Evolutionary conservation across 106 monocot genomes (phyloP), one percentile per base, ranked within the genome.

Genomic region (Posidonia australis): DNA sequence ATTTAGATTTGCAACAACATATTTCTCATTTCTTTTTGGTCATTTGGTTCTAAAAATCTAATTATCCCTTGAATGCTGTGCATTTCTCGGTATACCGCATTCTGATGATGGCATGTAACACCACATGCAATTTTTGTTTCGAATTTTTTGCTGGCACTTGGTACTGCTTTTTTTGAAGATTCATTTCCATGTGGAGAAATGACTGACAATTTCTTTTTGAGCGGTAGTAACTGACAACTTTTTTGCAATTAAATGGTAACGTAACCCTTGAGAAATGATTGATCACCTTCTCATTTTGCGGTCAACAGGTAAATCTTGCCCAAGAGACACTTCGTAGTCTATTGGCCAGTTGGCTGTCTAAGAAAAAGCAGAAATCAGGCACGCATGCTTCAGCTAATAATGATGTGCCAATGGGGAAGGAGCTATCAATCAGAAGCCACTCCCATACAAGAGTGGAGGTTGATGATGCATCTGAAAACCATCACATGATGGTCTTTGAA

Each of bases 241-340:
- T n/a, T n/a, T n/a, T n/a, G 19, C 9, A 49, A 19, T 17, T 21
- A 10, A 21, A 21, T 53, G 53, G 19, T 53, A 9, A 23, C 19
- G 4, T 12, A 19, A 53, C 0, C 20, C 19, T 53, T 53, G 9
- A n/a, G 3, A 10, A 20, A 53, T 57, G 16, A 58, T 28, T 29
- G 58, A 28, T 58, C 17, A 27, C 26, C 28, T 28, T 55, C 24
- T 58, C 16, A 58, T 26, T 26, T 26, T 49, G 5, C n/a, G 9
- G 16, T 58, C 54, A 22, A 47, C 90, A 98, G 96, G 81, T 98
- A 45, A 98, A 87, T 78, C 77, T 98, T 60, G 96, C 87, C 74
- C 96, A 98, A 19, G 96, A 85, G 80, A 98, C 90, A 58, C 82
- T 98, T 46, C 82, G 84, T 75, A 84, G 96, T 66, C 63, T 98